phyloP scores from a whole-genome alignment of 805 yeast genomes.

The Saccharomycopsis fodiens region DNA sequence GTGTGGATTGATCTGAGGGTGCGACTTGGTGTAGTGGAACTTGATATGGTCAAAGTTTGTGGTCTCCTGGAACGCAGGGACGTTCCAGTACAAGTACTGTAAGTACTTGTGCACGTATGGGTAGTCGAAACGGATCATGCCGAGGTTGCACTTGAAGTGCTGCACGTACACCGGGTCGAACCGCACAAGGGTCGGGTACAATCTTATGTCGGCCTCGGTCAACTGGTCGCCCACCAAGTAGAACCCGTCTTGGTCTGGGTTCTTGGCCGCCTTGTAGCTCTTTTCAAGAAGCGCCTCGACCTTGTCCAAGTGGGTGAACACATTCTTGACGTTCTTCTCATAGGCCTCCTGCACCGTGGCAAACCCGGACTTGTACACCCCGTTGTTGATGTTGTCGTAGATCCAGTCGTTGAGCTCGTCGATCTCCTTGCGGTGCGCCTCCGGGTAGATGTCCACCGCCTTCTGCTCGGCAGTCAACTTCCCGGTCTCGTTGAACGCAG shows the following conservation, averaged over 20 bases:
- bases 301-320: slow-evolving; percentile 63
- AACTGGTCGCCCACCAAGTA: slow-evolving; percentile 56
- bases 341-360: slow-evolving; percentile 79
- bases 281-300: slow-evolving; percentile 53
- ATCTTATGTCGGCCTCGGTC: slow-evolving; percentile 87
- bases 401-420: slow-evolving; percentile 78
- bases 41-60: slow-evolving; percentile 89
- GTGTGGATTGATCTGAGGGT: slow-evolving; percentile 68
- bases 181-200: slow-evolving; percentile 80
- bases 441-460: slow-evolving; percentile 57
- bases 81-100: slow-evolving; percentile 72
- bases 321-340: slow-evolving; percentile 52
- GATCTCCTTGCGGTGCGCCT: slow-evolving; percentile 42
- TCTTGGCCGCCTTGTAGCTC: slow-evolving; percentile 29
- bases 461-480: slow-evolving; percentile 37
- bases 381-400: slow-evolving; percentile 81
- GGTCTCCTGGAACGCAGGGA: slow-evolving; percentile 65
- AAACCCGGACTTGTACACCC: slow-evolving; percentile 90
- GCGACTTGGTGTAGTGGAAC: slow-evolving; percentile 84
- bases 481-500: slow-evolving; percentile 56
- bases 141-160: slow-evolving; percentile 89
- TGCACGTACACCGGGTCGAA: slow-evolving; percentile 92
- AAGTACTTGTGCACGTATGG: slow-evolving; percentile 79
- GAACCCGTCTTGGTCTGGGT: slow-evolving; percentile 23
- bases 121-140: slow-evolving; percentile 69